These are phyloP conservation scores for Pseudocercospora vitis DNA, from an alignment of 2,329 filamentous ascomycete species.

Conservation along the genomic window DNA sequence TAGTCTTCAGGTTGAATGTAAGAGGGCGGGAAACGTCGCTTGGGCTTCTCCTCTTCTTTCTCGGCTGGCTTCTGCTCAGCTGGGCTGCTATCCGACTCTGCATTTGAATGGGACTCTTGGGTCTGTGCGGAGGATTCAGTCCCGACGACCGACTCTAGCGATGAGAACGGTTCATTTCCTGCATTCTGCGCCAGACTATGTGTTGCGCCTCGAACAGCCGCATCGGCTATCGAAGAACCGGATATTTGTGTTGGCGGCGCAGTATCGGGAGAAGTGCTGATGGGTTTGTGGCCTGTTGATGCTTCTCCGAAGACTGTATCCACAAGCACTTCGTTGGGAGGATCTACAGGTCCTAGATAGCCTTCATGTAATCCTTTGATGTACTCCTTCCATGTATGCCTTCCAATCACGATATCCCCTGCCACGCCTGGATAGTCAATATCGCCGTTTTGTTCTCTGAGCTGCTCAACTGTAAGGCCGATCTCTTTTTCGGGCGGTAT, in stretches of 20 bases:
- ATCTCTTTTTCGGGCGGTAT: conserved; percentile 54
- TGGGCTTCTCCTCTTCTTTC: conserved; percentile 44
- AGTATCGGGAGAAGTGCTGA: conserved; percentile 7
- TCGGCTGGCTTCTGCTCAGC: conserved; percentile 25
- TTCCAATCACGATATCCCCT: conserved; percentile 85
- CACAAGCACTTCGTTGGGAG: conserved; percentile 46
- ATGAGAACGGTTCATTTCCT: conserved; percentile 7
- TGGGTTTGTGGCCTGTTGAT: conserved; percentile 23
- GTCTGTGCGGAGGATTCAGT: neutral
- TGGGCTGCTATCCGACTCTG: too few relatives aligned
- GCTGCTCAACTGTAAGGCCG: conserved; percentile 57
- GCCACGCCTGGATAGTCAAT: conserved; percentile 69
- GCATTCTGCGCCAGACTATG: conserved; percentile 15
- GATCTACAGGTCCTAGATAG: conserved; percentile 82
- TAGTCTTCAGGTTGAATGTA: conserved; percentile 77
- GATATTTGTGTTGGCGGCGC: conserved; percentile 12
- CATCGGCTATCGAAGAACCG: conserved; percentile 29
- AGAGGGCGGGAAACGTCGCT: conserved; percentile 63
- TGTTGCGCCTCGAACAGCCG: conserved; percentile 29
- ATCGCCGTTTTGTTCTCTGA: conserved; percentile 66
- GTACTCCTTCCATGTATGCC: conserved; percentile 98
- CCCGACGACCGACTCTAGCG: conserved; percentile 14
- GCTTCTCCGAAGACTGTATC: neutral
- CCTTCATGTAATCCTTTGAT: conserved; percentile 90
- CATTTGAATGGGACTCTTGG: conserved; percentile 11